Percentiles rank a stretch among this genome's conserved stretches.
These are phyloP conservation scores for Nannochloropsis oceanica DNA, from an alignment of 108 stramenopile genomes.

Conservation along the genomic window DNA sequence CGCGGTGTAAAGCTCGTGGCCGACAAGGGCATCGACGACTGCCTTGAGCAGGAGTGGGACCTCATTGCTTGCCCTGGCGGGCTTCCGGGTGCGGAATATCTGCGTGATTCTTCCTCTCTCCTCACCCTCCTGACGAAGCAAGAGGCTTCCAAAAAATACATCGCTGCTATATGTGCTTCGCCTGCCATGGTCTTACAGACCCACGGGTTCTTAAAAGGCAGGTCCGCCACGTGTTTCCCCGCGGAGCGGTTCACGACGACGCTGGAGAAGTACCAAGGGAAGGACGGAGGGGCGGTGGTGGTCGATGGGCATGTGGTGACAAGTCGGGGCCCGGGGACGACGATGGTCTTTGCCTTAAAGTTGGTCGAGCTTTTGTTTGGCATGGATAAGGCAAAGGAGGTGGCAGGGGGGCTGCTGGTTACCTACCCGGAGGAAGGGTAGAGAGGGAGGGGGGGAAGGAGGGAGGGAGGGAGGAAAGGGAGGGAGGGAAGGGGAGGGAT, in stretches of 20 bases:
- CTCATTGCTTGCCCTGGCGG: conserved; percentile 40
- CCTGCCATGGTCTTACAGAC: conserved; percentile 36
- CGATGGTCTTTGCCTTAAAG: conserved; percentile 19
- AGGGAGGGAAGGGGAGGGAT: neutral
- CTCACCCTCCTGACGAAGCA: neutral
- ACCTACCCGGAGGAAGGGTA: neutral
- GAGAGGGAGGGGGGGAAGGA: neutral
- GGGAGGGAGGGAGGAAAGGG: neutral
- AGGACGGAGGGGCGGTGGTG: neutral
- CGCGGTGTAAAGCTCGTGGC: conserved; percentile 49
- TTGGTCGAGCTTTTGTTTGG: neutral
- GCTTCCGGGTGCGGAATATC: conserved; percentile 19
- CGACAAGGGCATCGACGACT: conserved; percentile 63
- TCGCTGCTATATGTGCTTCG: conserved; percentile 43
- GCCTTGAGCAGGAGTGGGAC: conserved; percentile 62
- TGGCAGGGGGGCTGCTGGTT: neutral
- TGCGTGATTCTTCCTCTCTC: neutral
- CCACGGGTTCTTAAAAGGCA: conserved; percentile 36
- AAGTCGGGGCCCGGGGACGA: conserved; percentile 22
- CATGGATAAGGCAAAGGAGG: neutral
- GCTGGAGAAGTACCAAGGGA: neutral
- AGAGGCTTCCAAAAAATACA: conserved; percentile 2
- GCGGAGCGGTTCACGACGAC: conserved; percentile 5
- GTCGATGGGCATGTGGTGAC: conserved; percentile 20
- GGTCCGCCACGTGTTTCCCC: conserved; percentile 56